Evolutionary conservation across 2,329 filamentous ascomycete species (phyloP).

Genomic region (Aureobasidium sp.): DNA sequence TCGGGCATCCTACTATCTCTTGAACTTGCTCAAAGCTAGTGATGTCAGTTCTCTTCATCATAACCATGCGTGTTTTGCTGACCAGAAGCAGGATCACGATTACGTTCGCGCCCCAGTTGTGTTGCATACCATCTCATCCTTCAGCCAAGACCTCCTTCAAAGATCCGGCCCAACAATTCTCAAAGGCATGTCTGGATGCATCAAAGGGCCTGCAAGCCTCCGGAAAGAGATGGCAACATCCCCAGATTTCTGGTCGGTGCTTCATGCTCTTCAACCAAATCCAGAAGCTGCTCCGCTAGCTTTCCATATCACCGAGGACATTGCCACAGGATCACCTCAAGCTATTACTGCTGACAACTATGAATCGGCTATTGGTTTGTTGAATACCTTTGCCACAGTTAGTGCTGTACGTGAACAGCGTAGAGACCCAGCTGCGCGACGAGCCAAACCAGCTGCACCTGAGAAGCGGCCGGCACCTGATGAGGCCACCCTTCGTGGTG

Average conservation of each 20-base stretch:
- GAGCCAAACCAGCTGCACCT: constrained; percentile 43
- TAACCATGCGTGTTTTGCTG: constrained; percentile 4
- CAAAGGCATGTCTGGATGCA: constrained; percentile 70
- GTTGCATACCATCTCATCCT: constrained; percentile 81
- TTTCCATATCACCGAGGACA: constrained; percentile 77
- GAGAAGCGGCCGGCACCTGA: constrained; percentile 32
- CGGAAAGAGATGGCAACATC: constrained; percentile 92
- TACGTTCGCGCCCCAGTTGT: constrained; percentile 88
- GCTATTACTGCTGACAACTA: constrained; percentile 95
- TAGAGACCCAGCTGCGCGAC: constrained; percentile 24
- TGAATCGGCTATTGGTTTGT: constrained; percentile 71
- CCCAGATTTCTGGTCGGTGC: constrained; percentile 91
- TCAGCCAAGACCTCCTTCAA: constrained; percentile 68
- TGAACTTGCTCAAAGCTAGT: constrained; percentile 72
- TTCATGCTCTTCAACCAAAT: constrained; percentile 64
- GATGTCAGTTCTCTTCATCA: constrained; percentile 54
- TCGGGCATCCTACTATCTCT: constrained; percentile 75
- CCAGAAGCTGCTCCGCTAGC: constrained; percentile 64
- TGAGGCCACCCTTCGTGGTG: constrained; percentile 68
- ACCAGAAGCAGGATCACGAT: constrained; percentile 60
- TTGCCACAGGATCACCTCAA: constrained; percentile 61
- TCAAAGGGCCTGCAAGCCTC: constrained; percentile 66
- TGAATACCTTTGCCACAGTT: constrained; percentile 83
- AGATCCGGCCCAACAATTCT: constrained; percentile 69
- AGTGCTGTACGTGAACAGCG: constrained; percentile 64